These are phyloP conservation scores for Fusarium gaditjirri DNA, from an alignment of 2,329 filamentous ascomycete genomes.

Conservation along the genomic window DNA sequence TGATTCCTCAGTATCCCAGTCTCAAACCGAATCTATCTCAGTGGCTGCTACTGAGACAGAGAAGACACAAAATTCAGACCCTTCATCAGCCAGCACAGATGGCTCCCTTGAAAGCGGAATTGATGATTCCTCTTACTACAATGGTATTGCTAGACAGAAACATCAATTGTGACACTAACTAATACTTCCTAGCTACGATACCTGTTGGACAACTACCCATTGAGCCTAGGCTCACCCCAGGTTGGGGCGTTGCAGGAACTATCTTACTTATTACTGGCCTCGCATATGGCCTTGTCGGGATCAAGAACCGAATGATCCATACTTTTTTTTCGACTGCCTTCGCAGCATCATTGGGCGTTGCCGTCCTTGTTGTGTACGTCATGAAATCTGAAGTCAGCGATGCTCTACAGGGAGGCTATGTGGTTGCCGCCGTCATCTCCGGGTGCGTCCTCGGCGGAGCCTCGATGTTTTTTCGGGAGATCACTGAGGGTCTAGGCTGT, in stretches of 20 bases:
- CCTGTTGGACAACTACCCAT: conserved; percentile 72
- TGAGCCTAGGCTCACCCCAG: conserved; percentile 79
- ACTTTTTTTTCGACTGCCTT: conserved; percentile 84
- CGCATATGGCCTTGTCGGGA: conserved; percentile 79
- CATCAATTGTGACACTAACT: neutral
- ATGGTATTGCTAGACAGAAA: conserved; percentile 45
- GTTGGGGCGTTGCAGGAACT: conserved; percentile 80
- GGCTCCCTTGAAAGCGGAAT: conserved; percentile 32
- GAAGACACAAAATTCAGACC: conserved; percentile 14
- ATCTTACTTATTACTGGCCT: conserved; percentile 79
- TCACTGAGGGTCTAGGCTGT: conserved; percentile 84
- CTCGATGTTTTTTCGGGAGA: conserved; percentile 82
- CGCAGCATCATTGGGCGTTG: conserved; percentile 76
- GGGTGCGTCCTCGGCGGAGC: conserved; percentile 78
- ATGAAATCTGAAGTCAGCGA: conserved; percentile 81
- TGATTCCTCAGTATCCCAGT: conserved; percentile 2
- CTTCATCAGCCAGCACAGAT: conserved; percentile 35
- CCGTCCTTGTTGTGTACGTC: conserved; percentile 87
- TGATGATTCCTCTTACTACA: conserved; percentile 48
- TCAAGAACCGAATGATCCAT: conserved; percentile 83
- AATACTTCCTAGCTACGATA: conserved; percentile 54
- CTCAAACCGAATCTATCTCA: conserved; percentile 18
- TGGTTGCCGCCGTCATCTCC: conserved; percentile 80
- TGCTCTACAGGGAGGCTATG: conserved; percentile 85
- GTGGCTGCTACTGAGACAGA: conserved; percentile 28